A percentile compares a stretch with the other conserved stretches of the same genome.
Conservation (phyloP, 805 yeast species). For the Pichia californica region DNA sequence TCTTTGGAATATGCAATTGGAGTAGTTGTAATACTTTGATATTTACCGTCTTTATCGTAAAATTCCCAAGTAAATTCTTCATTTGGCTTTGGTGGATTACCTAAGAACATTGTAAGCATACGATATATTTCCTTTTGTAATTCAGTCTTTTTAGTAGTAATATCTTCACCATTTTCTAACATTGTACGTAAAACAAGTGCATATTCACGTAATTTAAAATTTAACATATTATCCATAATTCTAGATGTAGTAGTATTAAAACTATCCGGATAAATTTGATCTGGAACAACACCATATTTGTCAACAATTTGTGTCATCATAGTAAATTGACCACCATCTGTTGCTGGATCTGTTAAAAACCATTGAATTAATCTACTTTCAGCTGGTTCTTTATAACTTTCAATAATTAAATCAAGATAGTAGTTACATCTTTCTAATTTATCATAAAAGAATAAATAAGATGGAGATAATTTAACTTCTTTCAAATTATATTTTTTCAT, state of each 20-base stretch:
- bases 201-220: constrained; percentile 69
- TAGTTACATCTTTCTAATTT: constrained; percentile 80
- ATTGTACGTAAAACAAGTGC: constrained; percentile 60
- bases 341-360: constrained; percentile 56
- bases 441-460: constrained; percentile 77
- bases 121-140: constrained; percentile 60
- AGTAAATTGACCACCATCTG: constrained; percentile 86
- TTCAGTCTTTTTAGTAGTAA: constrained; percentile 27
- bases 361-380: constrained; percentile 68
- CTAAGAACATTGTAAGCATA: constrained; percentile 61
- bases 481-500: constrained; percentile 57
- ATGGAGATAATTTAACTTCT: constrained; percentile 69
- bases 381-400: constrained; percentile 58
- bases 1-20: constrained; percentile 60
- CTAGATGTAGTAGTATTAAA: constrained; percentile 44
- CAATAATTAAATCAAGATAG: constrained; percentile 69
- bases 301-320: constrained; percentile 72
- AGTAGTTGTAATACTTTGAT: constrained; percentile 44
- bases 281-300: constrained; percentile 79
- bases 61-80: constrained; percentile 71
- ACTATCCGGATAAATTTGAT: constrained; percentile 65
- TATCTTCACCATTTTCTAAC: constrained; percentile 34
- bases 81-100: constrained; percentile 70
- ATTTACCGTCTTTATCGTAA: constrained; percentile 57
- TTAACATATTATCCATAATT: constrained; percentile 53